Percentiles rank a stretch among this genome's conserved stretches.
phyloP scores from a whole-genome alignment of 2,329 filamentous ascomycete species.

The Penicillium sp. region DNA sequence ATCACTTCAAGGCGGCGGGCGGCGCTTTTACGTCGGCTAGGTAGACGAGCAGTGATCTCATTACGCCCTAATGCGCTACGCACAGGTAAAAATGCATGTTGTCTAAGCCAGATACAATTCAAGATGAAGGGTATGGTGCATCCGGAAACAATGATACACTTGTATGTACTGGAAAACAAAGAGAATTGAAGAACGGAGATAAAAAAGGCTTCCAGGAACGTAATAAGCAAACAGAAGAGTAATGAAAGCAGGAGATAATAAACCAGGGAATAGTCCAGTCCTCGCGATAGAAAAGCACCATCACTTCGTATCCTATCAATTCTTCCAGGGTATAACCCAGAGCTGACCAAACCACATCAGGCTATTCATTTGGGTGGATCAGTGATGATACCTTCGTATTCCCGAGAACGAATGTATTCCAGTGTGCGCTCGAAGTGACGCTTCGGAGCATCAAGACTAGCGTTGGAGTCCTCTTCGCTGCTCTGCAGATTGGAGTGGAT shows the following conservation, averaged over 20 bases:
- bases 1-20: too few relatives aligned
- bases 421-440: constrained; percentile 94
- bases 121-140: constrained; percentile 24
- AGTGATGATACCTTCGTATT: constrained; percentile 88
- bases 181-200: constrained; percentile 10
- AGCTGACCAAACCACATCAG: neutral
- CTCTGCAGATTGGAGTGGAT: constrained; percentile 94
- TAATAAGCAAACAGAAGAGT: constrained; percentile 9
- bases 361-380: constrained; percentile 48
- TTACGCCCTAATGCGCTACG: too few relatives aligned
- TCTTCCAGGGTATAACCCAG: neutral
- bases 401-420: constrained; percentile 86
- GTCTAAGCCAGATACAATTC: constrained; percentile 10
- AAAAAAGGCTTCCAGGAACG: constrained; percentile 19
- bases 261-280: neutral
- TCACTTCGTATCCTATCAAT: neutral
- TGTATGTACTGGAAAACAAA: constrained; percentile 28
- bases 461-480: constrained; percentile 66
- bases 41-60: too few relatives aligned
- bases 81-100: neutral
- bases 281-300: neutral
- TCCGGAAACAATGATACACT: constrained; percentile 28
- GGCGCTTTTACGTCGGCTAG: too few relatives aligned
- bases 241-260: constrained; percentile 10
- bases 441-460: constrained; percentile 81